Evolutionary conservation across 2,329 filamentous ascomycete genomes (phyloP), one percentile per base, ranked within the genome.

Genomic region (Trematosphaeria pertusa): DNA sequence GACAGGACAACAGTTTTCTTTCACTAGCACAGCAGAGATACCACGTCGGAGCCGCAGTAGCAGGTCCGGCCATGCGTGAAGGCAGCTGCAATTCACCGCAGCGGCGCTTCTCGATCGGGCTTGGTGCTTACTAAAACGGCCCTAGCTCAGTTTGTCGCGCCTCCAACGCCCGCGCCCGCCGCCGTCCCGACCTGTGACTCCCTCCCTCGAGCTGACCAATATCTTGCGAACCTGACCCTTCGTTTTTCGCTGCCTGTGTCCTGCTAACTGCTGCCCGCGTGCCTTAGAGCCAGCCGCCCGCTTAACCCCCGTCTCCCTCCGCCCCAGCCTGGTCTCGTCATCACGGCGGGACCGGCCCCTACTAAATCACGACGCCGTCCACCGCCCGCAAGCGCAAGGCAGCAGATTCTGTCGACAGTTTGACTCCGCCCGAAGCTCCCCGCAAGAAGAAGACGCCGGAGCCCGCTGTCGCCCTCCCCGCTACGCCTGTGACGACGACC

Each of bases 271-370:
- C 43, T 26, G 36, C 15, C 37, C 40, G 39, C 40, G 52, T 50
- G 43, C 43, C 43, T 44, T 4, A 28, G n/a, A 14, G 15, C 26
- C 28, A 35, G 17, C 35, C 33, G 42, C 15, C 35, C 21, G 6
- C 40, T 19, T 28, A 33, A n/a, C 14, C 43, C 45, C 20, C 37
- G 50, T 44, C 52, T 49, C 48, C 47, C 50, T 45, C 48, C 49
- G 49, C 47, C 47, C 56, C 52, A 66, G 64, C 67, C 68, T 70
- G 68, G 65, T 72, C 69, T 69, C 70, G 70, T 72, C 70, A 71
- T 70, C 62, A 61, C 61, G 61, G 68, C 69, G 69, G 62, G 63
- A 63, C 64, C 58, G 66, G 65, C 67, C 51, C 50, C 49, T 55
- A 56, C 43, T 61, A 52, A 50, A 62, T 59, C 70, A 73, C 65